A percentile compares a stretch with the other conserved stretches of the same genome.
Conservation (phyloP, 1,139 yeast species). For the Suhomyces guaymorum region DNA sequence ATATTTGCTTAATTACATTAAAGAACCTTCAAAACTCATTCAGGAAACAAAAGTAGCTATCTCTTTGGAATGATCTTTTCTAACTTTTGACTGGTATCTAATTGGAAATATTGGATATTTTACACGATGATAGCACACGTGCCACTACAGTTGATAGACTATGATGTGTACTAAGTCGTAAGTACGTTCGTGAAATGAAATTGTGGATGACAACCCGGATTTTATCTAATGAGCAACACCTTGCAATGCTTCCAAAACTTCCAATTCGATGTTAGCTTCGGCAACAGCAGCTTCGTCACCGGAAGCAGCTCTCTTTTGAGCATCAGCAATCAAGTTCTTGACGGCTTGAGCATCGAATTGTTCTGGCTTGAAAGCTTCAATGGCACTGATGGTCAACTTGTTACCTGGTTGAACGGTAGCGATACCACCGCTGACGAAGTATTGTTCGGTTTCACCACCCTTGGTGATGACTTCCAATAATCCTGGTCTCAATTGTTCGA, state of each 20-base stretch:
- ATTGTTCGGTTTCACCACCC: conserved; percentile 73
- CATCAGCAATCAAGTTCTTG: conserved; percentile 83
- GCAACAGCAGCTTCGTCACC: conserved; percentile 88
- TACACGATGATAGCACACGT: not conserved
- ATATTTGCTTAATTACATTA: no score
- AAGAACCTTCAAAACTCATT: no score
- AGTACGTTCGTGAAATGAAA: conserved; percentile 13
- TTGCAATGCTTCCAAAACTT: conserved; percentile 92
- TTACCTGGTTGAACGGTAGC: conserved; percentile 97
- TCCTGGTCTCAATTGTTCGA: conserved; percentile 97
- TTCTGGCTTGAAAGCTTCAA: conserved; percentile 93
- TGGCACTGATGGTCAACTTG: conserved; percentile 85
- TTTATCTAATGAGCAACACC: conserved; percentile 72
- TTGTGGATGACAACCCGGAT: conserved; percentile 3
- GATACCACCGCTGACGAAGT: conserved; percentile 94
- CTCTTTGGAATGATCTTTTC: no score
- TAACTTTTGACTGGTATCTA: no score
- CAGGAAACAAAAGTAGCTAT: no score
- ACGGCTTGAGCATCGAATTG: conserved; percentile 82
- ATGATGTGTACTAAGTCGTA: conserved; percentile 11
- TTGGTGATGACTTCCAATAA: conserved; percentile 86
- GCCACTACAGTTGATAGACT: not conserved
- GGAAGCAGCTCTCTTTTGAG: conserved; percentile 86
- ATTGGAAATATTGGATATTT: no score
- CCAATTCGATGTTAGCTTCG: conserved; percentile 93